Percentiles rank a stretch among this genome's conserved stretches.
Evolutionary conservation across 192 early-diverging fungal species (phyloP).

Genomic region (Linnemannia zychae): DNA sequence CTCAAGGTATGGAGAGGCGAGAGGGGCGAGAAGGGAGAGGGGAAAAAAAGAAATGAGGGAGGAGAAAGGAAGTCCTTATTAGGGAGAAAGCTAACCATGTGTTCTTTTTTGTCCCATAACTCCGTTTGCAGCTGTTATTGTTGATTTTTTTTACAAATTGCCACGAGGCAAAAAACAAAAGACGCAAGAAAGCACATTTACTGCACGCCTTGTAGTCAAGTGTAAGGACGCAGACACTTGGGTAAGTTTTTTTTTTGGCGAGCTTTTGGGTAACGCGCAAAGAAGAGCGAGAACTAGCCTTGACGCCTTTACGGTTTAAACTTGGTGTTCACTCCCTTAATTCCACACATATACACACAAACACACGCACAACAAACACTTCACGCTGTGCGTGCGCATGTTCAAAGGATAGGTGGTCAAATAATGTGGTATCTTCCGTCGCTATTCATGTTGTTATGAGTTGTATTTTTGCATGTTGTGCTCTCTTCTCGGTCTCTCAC

Average conservation of each 20-base stretch:
- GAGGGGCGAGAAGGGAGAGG: too few relatives aligned
- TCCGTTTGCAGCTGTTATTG: too few relatives aligned
- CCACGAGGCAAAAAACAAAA: background rate
- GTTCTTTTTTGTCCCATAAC: constrained; percentile 8
- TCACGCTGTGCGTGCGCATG: constrained; percentile 8
- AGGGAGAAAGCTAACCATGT: background rate
- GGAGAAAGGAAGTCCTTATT: background rate
- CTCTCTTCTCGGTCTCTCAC: background rate
- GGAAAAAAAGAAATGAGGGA: too few relatives aligned
- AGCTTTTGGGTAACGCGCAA: background rate
- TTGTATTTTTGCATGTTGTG: background rate
- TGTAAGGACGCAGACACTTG: too few relatives aligned
- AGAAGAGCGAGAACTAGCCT: background rate
- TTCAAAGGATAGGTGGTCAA: background rate
- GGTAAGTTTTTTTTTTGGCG: too few relatives aligned
- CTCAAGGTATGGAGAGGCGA: background rate
- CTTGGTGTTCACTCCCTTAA: background rate
- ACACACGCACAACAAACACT: constrained; percentile 1
- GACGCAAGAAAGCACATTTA: too few relatives aligned
- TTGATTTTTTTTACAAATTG: background rate
- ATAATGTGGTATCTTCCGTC: background rate
- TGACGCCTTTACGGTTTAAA: background rate
- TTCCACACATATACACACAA: background rate
- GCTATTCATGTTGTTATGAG: background rate
- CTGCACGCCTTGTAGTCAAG: too few relatives aligned